Evolutionary conservation across 768 basidiomycete genomes (phyloP).

Genomic region (Sutorius australiensis): DNA sequence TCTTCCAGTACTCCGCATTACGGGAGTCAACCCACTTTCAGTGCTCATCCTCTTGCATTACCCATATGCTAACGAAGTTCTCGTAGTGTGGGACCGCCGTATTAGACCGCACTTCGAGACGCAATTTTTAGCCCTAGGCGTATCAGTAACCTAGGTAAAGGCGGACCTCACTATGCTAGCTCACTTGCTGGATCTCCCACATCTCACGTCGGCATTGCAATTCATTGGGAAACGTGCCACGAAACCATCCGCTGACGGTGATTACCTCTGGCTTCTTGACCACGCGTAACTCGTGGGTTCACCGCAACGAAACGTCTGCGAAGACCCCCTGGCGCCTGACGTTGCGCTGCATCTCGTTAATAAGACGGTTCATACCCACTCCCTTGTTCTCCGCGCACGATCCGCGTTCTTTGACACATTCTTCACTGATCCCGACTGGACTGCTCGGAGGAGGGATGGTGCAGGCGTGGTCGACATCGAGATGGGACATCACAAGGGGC

Average conservation of each 20-base stretch:
- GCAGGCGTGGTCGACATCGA: conserved; percentile 59
- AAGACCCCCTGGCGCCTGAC: conserved; percentile 51
- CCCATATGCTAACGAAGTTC: conserved; percentile 79
- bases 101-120: conserved; percentile 44
- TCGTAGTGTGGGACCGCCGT: conserved; percentile 85
- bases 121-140: conserved; percentile 37
- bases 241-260: conserved; percentile 42
- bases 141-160: conserved; percentile 50
- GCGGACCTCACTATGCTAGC: conserved; percentile 60
- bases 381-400: conserved; percentile 73
- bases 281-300: conserved; percentile 11
- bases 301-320: conserved; percentile 2
- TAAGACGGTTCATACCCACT: conserved; percentile 61
- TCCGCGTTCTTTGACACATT: conserved; percentile 82
- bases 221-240: conserved; percentile 57
- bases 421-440: conserved; percentile 84
- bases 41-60: conserved; percentile 76
- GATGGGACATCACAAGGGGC: conserved; percentile 69
- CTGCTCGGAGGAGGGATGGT: conserved; percentile 50
- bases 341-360: conserved; percentile 72
- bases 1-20: conserved; percentile 32
- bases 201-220: conserved; percentile 52
- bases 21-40: conserved; percentile 59
- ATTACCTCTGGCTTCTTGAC: conserved; percentile 51
- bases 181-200: conserved; percentile 52